Percentiles rank a stretch among this genome's conserved stretches.
Evolutionary conservation across 257 asterid genomes (phyloP).

Genomic region (Solanum peruvianum): DNA sequence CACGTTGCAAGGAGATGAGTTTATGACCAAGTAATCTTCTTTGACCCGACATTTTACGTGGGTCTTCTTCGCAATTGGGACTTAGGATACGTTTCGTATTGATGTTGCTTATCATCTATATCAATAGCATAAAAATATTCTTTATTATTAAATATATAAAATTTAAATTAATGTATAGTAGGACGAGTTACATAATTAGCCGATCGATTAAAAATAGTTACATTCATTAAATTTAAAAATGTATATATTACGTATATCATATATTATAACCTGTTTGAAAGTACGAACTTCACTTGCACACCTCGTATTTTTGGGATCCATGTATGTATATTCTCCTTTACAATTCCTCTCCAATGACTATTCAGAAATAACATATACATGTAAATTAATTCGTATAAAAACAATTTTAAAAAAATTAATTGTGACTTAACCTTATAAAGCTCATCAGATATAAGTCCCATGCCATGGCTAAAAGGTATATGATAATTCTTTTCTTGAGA

Average conservation of each 20-base stretch:
- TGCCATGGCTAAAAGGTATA: neutral
- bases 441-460: neutral
- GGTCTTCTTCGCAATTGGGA: neutral
- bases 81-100: neutral
- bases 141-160: too few relatives aligned
- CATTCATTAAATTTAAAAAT: too few relatives aligned
- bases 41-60: neutral
- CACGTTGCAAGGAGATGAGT: neutral
- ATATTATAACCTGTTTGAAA: neutral
- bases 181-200: too few relatives aligned
- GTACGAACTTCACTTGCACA: neutral
- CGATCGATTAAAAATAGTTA: too few relatives aligned
- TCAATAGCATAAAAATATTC: too few relatives aligned
- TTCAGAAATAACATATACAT: neutral
- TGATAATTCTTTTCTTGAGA: neutral
- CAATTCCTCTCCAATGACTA: neutral
- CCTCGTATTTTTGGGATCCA: neutral
- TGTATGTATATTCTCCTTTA: neutral
- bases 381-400: neutral
- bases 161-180: too few relatives aligned
- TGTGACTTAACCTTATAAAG: neutral
- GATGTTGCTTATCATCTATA: neutral
- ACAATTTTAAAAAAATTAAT: neutral
- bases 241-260: too few relatives aligned
- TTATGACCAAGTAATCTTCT: neutral